Percentiles rank a stretch among this genome's conserved stretches.
phyloP scores from a whole-genome alignment of 352 stramenopile genomes.

The Globisporangium alternatum region DNA sequence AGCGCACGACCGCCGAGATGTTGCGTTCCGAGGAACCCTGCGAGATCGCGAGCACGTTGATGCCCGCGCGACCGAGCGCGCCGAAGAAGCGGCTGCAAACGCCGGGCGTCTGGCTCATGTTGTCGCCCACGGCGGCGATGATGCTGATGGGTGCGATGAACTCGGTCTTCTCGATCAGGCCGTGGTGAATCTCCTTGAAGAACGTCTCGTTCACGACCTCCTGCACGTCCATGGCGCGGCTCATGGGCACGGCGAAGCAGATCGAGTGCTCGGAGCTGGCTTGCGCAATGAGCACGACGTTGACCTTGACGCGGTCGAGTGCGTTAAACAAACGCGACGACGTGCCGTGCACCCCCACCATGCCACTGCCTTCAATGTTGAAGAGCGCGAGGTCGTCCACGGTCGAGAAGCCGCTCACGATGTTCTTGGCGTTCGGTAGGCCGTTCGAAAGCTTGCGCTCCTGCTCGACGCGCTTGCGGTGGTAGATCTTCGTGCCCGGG shows the following conservation, averaged over 20 bases:
- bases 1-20: slow-evolving; percentile 92
- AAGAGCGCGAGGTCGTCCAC: slow-evolving; percentile 94
- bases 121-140: slow-evolving; percentile 94
- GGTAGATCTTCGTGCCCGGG: slow-evolving; percentile 76
- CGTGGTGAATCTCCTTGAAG: slow-evolving; percentile 87
- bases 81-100: slow-evolving; percentile 94
- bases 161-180: slow-evolving; percentile 77
- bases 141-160: slow-evolving; percentile 91
- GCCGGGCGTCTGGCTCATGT: slow-evolving; percentile 91
- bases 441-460: slow-evolving; percentile 63
- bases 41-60: slow-evolving; percentile 95
- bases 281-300: slow-evolving; percentile 94
- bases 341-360: slow-evolving; percentile 94
- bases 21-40: slow-evolving; percentile 94
- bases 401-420: slow-evolving; percentile 89
- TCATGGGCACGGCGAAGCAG: slow-evolving; percentile 91
- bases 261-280: slow-evolving; percentile 95
- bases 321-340: slow-evolving; percentile 91
- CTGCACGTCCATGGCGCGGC: slow-evolving; percentile 61
- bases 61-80: slow-evolving; percentile 90
- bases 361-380: slow-evolving; percentile 95
- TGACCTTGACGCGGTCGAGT: slow-evolving; percentile 90
- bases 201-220: slow-evolving; percentile 80
- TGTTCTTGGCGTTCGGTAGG: slow-evolving; percentile 53
- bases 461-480: slow-evolving; percentile 56